These are phyloP conservation scores for Glycine tomentella DNA, from an alignment of 306 rosid genomes.

Conservation along the genomic window DNA sequence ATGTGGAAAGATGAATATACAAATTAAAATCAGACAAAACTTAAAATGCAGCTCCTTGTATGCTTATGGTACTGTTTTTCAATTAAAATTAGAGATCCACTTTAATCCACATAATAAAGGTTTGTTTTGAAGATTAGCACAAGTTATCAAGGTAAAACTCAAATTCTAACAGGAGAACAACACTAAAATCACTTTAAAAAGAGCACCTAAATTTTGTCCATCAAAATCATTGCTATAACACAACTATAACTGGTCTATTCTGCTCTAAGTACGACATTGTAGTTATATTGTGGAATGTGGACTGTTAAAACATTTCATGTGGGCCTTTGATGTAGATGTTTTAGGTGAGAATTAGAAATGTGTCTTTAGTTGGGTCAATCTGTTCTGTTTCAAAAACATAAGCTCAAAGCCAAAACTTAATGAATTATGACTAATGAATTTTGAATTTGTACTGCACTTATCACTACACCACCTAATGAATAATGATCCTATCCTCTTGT, in stretches of 20 bases:
- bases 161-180: background rate
- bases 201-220: background rate
- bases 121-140: background rate
- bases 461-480: background rate
- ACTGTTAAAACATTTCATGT: slow-evolving; percentile 32
- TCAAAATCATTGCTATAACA: background rate
- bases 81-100: background rate
- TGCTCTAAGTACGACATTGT: slow-evolving; percentile 10
- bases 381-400: slow-evolving; percentile 37
- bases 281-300: background rate
- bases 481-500: background rate
- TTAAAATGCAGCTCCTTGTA: background rate
- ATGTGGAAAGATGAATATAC: background rate
- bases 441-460: slow-evolving; percentile 24
- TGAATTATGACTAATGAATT: background rate
- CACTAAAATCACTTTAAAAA: background rate
- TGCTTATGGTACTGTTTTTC: too few species aligned
- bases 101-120: background rate
- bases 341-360: slow-evolving; percentile 30
- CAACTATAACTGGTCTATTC: background rate
- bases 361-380: slow-evolving; percentile 27
- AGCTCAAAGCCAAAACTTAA: slow-evolving; percentile 21
- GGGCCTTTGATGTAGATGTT: slow-evolving; percentile 39
- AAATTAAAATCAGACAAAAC: background rate
- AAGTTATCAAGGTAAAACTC: background rate